Conservation (phyloP, 805 yeast species). For the Metschnikowia hibisci region DNA sequence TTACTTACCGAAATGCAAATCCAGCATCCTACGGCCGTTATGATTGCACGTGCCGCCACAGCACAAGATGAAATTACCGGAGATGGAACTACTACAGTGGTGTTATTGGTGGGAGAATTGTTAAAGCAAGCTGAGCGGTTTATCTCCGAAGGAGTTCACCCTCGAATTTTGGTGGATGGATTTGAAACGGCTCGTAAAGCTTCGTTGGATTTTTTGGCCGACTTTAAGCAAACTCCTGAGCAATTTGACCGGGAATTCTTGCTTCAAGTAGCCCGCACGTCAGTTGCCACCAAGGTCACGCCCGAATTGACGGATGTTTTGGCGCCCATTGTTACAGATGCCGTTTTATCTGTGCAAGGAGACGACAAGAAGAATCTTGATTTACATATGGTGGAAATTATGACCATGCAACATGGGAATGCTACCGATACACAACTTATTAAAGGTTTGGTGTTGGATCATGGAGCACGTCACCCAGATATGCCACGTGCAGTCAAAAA, state of each 20-base stretch:
- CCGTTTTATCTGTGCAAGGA: conserved; percentile 72
- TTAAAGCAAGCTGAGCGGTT: conserved; percentile 92
- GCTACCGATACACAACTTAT: conserved; percentile 80
- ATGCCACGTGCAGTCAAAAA: conserved; percentile 89
- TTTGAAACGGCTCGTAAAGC: conserved; percentile 85
- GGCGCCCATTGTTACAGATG: conserved; percentile 94
- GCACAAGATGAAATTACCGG: conserved; percentile 99
- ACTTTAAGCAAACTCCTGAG: conserved; percentile 51
- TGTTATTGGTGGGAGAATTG: conserved; percentile 88
- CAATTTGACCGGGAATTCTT: conserved; percentile 80
- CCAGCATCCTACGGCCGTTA: conserved; percentile 48
- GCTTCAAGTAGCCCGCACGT: conserved; percentile 86
- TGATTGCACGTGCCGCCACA: conserved; percentile 89
- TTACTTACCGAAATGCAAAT: conserved; percentile 94
- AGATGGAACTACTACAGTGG: conserved; percentile 97
- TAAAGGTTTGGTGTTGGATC: conserved; percentile 90
- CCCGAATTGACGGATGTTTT: conserved; percentile 72
- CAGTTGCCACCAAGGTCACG: conserved; percentile 82
- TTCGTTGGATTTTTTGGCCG: conserved; percentile 63
- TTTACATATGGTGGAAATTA: conserved; percentile 95
- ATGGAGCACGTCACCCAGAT: conserved; percentile 98
- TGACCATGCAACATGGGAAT: conserved; percentile 94
- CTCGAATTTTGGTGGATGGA: conserved; percentile 91
- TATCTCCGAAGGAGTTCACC: conserved; percentile 92
- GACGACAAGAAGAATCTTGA: conserved; percentile 57